phyloP scores from a whole-genome alignment of 495 filamentous ascomycete species.

The Xylaria intraflava region DNA sequence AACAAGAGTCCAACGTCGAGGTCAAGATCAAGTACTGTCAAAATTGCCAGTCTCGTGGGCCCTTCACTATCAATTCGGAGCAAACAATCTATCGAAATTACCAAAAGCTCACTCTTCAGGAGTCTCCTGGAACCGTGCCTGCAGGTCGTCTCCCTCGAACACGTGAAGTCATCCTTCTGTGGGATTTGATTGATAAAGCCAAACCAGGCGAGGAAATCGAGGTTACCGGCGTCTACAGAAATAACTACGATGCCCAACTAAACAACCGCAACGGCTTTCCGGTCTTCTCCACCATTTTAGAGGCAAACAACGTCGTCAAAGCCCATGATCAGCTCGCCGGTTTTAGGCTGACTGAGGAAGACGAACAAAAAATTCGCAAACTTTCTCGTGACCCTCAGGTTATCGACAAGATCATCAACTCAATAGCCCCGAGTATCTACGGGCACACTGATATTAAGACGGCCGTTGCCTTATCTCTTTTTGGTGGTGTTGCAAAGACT shows the following conservation, averaged over 20 bases:
- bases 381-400: conserved; percentile 85
- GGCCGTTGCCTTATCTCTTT: conserved; percentile 86
- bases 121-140: conserved; percentile 94
- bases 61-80: conserved; percentile 93
- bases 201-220: conserved; percentile 98
- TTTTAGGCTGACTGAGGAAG: conserved; percentile 91
- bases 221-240: conserved; percentile 94
- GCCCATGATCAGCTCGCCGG: conserved; percentile 96
- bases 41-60: conserved; percentile 92
- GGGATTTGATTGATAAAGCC: conserved; percentile 93
- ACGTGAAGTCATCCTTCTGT: conserved; percentile 90
- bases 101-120: conserved; percentile 95
- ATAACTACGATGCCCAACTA: conserved; percentile 94
- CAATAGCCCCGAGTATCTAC: conserved; percentile 95
- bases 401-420: conserved; percentile 88
- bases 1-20: conserved; percentile 92
- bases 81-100: conserved; percentile 99
- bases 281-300: conserved; percentile 94
- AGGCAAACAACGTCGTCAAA: conserved; percentile 96
- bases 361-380: conserved; percentile 85
- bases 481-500: conserved; percentile 90
- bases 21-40: conserved; percentile 96
- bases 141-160: conserved; percentile 92
- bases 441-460: conserved; percentile 98
- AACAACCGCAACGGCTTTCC: conserved; percentile 99